Evolutionary conservation across 257 asterid species (phyloP), one percentile per base, ranked within the genome.

Genomic region (Eucommia ulmoides): DNA sequence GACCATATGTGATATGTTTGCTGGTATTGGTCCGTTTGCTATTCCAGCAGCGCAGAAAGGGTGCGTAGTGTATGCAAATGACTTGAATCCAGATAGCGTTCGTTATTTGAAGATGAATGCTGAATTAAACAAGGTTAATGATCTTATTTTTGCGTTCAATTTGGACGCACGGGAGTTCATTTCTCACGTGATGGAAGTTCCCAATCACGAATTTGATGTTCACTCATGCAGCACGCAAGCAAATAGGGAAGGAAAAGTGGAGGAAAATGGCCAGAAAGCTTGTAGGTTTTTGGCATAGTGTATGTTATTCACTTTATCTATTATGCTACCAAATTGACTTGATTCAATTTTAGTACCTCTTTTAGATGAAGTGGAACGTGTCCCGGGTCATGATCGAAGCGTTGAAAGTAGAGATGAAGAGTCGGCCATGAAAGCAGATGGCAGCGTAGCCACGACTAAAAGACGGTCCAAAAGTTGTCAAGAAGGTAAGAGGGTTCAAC

Each of bases 31-130:
- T 58, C 97, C 97, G 23, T 88, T 88, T 59, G 88, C 77, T 58
- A 80, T 89, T 72, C 96, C 98, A 41, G 98, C 98, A 16, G 92
- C 96, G 46, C 96, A 80, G 58, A 89, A 79, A 65, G 98, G 96
- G 53, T 89, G 98, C 67, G 61, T 61, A 19, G 98, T 89, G 21
- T 82, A 69, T 57, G 98, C 98, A 35, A 89, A 89, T 50, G 98
- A 89, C 71, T 63, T 89, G 64, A 89, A 89, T 53, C 98, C 98
- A 21, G 94, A 82, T 53, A 89, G 98, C 52, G 42, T 77, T 52
- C 81, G 35, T 33, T 89, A 69, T 72, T 75, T 85, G 77, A 82
- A 89, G 74, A 65, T 74, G 23, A 89, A 89, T 70, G 88, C 98
- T 19, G 86, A 75, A 65, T 42, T 56, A 59, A 89, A 81, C 76